Base-by-base conservation (phyloP, 129 eudicot genomes). In the Logfia minima region DNA sequence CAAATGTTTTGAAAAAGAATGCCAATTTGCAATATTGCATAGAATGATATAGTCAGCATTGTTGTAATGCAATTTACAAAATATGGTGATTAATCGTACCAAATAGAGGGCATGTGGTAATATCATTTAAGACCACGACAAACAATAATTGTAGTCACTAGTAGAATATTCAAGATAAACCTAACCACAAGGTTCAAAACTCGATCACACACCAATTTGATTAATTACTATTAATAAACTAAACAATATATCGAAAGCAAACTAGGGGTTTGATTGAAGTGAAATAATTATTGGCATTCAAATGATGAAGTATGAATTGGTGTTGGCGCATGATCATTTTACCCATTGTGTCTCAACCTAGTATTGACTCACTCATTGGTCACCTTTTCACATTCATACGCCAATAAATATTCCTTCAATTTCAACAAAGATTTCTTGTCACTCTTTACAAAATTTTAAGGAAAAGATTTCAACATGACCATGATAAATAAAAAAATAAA, bases 281-380 rank as follows among this genome's bases (percentile, higher is more conserved):
- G 73, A 64, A 79, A 71, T 79, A n/a, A 71, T 79, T 37, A 43
- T 48, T 37, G 65, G 28, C 18, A 73, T 22, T 24, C 45, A 77
- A 55, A 79, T 70, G 71, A 79, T 79, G 14, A 16, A 34, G 63
- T 43, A 43, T 62, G 58, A 72, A 71, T 28, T 74, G 56, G 79
- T 67, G 79, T 66, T 64, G 72, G 79, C 78, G 83, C 83, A 80
- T 80, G 83, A 74, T 80, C 83, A 31, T 65, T 80, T 73, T 80
- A 73, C 79, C 73, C 79, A 80, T 80, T 80, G 51, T 74, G 83
- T 83, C 81, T 76, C 84, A 72, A 72, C 88, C 85, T 84, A 77
- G 88, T 80, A 84, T 84, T 76, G 83, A 76, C 77, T 84, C 77
- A 67, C 80, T 77, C 77, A 84, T 80, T 80, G 59, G 7, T 78